Evolutionary conservation across 2,329 filamentous ascomycete species (phyloP).

Genomic region (Macroventuria anomochaeta): DNA sequence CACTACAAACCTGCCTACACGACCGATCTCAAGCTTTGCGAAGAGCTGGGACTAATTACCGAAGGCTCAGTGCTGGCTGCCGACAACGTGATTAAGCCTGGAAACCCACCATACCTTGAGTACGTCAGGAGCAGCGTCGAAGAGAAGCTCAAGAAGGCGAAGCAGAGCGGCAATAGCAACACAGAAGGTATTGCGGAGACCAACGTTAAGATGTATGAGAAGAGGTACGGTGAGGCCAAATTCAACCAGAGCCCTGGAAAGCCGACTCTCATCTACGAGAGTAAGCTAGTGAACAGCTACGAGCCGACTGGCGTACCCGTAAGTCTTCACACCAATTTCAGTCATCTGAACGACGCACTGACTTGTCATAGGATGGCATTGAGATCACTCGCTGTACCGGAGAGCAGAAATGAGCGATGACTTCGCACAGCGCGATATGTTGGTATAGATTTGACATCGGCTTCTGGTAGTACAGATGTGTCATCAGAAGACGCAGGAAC

Average conservation of each 20-base stretch:
- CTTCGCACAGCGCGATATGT: neutral
- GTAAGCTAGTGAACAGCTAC: slow-evolving; percentile 67
- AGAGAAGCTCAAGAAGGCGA: slow-evolving; percentile 61
- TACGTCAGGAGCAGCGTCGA: slow-evolving; percentile 71
- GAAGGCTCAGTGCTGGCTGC: slow-evolving; percentile 69
- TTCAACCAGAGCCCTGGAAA: slow-evolving; percentile 60
- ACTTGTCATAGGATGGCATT: slow-evolving; percentile 63
- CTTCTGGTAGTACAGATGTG: slow-evolving; percentile 5
- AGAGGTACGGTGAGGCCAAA: slow-evolving; percentile 55
- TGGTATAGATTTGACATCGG: slow-evolving; percentile 2
- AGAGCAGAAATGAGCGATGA: slow-evolving; percentile 11
- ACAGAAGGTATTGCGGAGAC: slow-evolving; percentile 52
- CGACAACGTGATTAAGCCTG: slow-evolving; percentile 75
- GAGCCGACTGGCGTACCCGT: slow-evolving; percentile 72
- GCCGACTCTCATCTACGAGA: slow-evolving; percentile 71
- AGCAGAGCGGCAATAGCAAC: slow-evolving; percentile 44
- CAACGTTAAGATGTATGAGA: slow-evolving; percentile 57
- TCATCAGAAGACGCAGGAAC: slow-evolving; percentile 15
- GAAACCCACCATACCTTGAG: slow-evolving; percentile 72
- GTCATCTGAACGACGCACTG: slow-evolving; percentile 12
- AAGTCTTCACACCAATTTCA: slow-evolving; percentile 42
- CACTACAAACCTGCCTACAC: slow-evolving; percentile 81
- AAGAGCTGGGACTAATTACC: slow-evolving; percentile 69
- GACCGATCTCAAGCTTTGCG: slow-evolving; percentile 76
- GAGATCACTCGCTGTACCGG: slow-evolving; percentile 66